phyloP scores from a whole-genome alignment of 495 filamentous ascomycete genomes.

The Paragyromitra xinjiangensis region DNA sequence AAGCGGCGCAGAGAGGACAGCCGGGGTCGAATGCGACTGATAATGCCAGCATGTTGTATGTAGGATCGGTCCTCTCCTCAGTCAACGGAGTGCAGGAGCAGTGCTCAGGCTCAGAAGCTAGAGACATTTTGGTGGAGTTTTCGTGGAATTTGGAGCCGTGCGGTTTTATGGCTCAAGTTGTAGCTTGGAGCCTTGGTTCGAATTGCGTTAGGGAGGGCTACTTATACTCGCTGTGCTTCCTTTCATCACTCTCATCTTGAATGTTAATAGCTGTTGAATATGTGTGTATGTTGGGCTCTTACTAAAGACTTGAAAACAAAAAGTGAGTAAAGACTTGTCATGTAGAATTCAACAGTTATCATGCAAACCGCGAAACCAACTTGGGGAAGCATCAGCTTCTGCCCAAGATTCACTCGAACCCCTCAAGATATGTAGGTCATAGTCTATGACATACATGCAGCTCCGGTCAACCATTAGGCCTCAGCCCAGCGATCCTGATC shows the following conservation, averaged over 20 bases:
- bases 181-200: neutral
- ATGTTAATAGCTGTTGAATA: neutral
- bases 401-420: neutral
- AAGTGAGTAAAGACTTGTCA: neutral
- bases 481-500: neutral
- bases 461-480: neutral
- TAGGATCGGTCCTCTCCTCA: neutral
- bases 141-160: neutral
- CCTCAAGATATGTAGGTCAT: neutral
- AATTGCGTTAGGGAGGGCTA: neutral
- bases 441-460: neutral
- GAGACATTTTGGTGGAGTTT: neutral
- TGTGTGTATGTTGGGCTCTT: neutral
- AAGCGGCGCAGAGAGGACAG: neutral
- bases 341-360: neutral
- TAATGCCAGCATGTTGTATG: neutral
- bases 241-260: neutral
- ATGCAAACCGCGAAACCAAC: no score
- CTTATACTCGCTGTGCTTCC: neutral
- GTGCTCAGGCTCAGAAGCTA: neutral
- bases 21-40: neutral
- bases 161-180: neutral
- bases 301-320: neutral
- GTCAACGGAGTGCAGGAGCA: neutral
- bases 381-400: neutral